These are phyloP conservation scores for Anisodus acutangulus DNA, from an alignment of 257 asterid genomes.

Conservation along the genomic window DNA sequence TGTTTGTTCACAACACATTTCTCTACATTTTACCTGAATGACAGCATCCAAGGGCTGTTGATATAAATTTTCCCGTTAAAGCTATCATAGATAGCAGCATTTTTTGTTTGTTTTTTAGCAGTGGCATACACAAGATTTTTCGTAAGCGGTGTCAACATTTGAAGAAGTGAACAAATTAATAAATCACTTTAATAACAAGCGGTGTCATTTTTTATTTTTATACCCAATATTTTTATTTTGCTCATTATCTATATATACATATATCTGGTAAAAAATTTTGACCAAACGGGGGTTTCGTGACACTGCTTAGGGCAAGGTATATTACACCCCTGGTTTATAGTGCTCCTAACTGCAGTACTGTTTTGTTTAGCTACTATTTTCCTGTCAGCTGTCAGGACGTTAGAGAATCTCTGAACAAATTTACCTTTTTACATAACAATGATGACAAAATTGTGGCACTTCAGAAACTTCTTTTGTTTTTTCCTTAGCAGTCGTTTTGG, in stretches of 20 bases:
- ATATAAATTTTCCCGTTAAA: neutral
- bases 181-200: neutral
- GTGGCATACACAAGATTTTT: neutral
- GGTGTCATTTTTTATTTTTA: neutral
- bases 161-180: slow-evolving; percentile 7
- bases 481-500: slow-evolving; percentile 23
- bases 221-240: neutral
- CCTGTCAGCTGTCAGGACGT: neutral
- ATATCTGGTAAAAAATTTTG: neutral
- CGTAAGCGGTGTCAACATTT: neutral
- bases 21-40: neutral
- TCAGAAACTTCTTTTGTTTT: neutral
- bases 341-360: slow-evolving; percentile 10
- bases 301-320: neutral
- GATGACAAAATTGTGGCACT: neutral
- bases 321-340: neutral
- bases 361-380: slow-evolving; percentile 1
- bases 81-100: neutral
- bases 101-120: slow-evolving; percentile 6
- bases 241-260: neutral
- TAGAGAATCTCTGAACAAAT: neutral
- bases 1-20: slow-evolving; percentile 21
- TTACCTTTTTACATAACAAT: neutral
- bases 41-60: neutral
- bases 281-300: neutral